Evolutionary conservation across 495 filamentous ascomycete genomes (phyloP).

Genomic region (Aspergillus ellipticus): DNA sequence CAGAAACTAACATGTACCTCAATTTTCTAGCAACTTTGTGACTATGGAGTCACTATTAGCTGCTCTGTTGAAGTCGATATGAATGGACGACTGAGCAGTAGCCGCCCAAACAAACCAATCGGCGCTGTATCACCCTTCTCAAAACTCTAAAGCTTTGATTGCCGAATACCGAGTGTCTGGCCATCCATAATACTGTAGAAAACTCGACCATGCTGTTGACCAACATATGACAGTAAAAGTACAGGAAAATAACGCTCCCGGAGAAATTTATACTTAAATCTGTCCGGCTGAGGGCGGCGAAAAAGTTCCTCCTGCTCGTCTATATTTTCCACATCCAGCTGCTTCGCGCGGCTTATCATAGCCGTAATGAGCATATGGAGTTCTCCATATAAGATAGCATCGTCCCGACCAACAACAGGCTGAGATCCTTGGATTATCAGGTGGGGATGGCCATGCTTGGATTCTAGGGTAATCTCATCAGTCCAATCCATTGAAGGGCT

Average conservation of each 20-base stretch:
- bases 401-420: neutral
- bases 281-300: neutral
- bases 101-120: neutral
- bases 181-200: conserved; percentile 14
- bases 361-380: neutral
- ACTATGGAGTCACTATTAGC: too few relatives aligned
- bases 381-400: conserved; percentile 1
- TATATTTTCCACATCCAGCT: neutral
- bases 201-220: conserved; percentile 12
- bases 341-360: conserved; percentile 3
- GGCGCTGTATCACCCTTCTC: neutral
- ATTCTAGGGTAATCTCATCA: too few relatives aligned
- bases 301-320: neutral
- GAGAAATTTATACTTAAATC: neutral
- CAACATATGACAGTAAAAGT: neutral
- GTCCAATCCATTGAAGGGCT: too few relatives aligned
- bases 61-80: too few relatives aligned
- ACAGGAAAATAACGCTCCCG: neutral
- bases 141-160: conserved; percentile 6
- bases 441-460: too few relatives aligned
- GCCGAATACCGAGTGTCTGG: conserved; percentile 2
- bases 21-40: too few relatives aligned
- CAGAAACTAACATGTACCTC: too few relatives aligned
- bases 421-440: neutral
- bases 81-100: too few relatives aligned